Evolutionary conservation across 2,329 filamentous ascomycete genomes (phyloP).

Genomic region (Xylaria arbuscula): DNA sequence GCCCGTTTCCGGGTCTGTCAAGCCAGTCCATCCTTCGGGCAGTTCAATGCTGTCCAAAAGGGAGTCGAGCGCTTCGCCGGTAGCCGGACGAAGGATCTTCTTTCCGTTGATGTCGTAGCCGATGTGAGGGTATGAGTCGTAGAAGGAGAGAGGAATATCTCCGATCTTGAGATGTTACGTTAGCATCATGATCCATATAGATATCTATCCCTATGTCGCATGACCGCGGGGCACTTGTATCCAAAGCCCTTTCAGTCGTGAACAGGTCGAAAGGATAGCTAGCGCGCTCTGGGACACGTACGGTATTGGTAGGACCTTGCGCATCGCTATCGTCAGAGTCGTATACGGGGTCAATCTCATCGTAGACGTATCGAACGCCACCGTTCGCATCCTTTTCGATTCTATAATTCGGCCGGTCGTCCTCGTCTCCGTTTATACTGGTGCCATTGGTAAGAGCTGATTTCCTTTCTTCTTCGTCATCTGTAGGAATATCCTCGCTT

Average conservation of each 20-base stretch:
- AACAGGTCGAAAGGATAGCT: neutral
- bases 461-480: conserved; percentile 54
- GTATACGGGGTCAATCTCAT: conserved; percentile 93
- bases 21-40: conserved; percentile 95
- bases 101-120: conserved; percentile 99
- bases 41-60: conserved; percentile 96
- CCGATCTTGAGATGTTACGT: conserved; percentile 68
- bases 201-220: neutral
- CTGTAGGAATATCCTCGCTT: conserved; percentile 57
- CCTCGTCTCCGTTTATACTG: conserved; percentile 47
- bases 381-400: conserved; percentile 87
- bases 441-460: conserved; percentile 49
- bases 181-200: conserved; percentile 14
- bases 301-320: conserved; percentile 80
- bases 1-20: conserved; percentile 93
- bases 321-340: conserved; percentile 95
- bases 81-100: conserved; percentile 95
- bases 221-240: neutral
- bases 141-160: conserved; percentile 92
- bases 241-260: neutral
- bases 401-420: conserved; percentile 59
- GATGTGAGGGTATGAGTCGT: conserved; percentile 97
- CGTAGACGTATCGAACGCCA: conserved; percentile 88
- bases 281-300: conserved; percentile 25
- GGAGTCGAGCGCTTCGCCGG: conserved; percentile 91